These are phyloP conservation scores for Ceratocystis lukuohia DNA, from an alignment of 2,329 filamentous ascomycete genomes.

Conservation along the genomic window DNA sequence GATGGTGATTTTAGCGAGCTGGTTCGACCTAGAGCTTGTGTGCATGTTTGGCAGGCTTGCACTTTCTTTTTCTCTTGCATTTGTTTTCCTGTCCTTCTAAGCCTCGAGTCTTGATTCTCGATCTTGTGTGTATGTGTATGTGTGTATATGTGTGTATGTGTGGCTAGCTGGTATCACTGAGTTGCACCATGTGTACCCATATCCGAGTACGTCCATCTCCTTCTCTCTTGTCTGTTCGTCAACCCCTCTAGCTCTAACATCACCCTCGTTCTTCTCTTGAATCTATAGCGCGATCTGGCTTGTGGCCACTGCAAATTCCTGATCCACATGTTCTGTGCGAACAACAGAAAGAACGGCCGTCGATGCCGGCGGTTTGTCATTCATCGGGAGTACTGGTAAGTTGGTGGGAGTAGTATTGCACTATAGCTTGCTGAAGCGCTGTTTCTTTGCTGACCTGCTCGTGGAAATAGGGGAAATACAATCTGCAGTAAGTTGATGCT, in stretches of 20 bases:
- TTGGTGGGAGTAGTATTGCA: not conserved
- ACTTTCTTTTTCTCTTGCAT: slow-evolving; percentile 4
- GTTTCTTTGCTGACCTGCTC: not conserved
- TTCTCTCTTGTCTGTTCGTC: not conserved
- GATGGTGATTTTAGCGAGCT: not conserved
- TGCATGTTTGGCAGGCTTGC: not conserved
- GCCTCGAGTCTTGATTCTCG: not conserved
- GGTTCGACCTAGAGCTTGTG: not conserved
- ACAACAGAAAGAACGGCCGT: not conserved
- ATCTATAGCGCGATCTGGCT: not conserved
- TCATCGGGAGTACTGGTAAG: slow-evolving; percentile 8
- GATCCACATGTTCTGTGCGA: slow-evolving; percentile 2
- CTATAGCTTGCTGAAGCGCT: not conserved
- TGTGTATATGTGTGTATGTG: no score
- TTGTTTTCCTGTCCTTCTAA: not conserved
- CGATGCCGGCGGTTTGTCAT: slow-evolving; percentile 1
- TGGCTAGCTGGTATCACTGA: no score
- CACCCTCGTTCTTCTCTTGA: not conserved
- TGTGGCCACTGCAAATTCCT: slow-evolving; percentile 8
- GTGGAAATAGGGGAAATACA: not conserved
- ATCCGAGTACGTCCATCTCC: slow-evolving; percentile 1
- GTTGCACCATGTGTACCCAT: slow-evolving; percentile 1
- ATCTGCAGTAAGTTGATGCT: not conserved
- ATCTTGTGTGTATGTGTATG: no score
- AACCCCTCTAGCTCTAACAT: not conserved